Percentiles rank a stretch among this genome's conserved stretches.
phyloP scores from a whole-genome alignment of 116 monocot species.

The Phalaenopsis hybrid region DNA sequence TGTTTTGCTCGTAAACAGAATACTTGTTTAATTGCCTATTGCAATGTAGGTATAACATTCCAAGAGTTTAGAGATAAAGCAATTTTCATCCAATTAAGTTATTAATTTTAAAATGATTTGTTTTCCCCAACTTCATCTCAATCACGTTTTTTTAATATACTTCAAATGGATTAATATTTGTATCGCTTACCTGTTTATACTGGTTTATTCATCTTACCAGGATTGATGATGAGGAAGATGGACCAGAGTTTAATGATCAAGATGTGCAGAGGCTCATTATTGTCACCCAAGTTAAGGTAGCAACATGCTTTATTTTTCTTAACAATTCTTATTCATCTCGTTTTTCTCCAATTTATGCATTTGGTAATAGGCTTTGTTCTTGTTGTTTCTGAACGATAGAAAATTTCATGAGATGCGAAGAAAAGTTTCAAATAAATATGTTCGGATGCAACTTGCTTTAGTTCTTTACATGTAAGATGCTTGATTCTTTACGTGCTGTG shows the following conservation, averaged over 20 bases:
- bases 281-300: slow-evolving; percentile 76
- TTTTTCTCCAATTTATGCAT: neutral
- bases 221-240: slow-evolving; percentile 77
- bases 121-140: neutral
- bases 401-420: too few relatives aligned
- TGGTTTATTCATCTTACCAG: slow-evolving; percentile 20
- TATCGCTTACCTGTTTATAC: neutral
- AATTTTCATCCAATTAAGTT: neutral
- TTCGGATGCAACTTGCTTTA: too few relatives aligned
- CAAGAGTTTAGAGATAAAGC: neutral
- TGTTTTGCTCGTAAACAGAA: neutral
- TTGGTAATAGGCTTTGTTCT: neutral
- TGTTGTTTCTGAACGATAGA: neutral
- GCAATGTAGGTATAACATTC: neutral
- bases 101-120: neutral
- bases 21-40: neutral
- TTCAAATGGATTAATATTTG: neutral
- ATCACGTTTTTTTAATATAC: neutral
- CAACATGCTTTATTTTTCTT: too few relatives aligned
- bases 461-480: neutral
- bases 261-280: slow-evolving; percentile 77
- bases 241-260: slow-evolving; percentile 63
- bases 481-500: neutral
- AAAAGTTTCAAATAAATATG: too few relatives aligned
- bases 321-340: neutral